phyloP scores from a whole-genome alignment of 331 rosid species.

The Quercus tomentella region DNA sequence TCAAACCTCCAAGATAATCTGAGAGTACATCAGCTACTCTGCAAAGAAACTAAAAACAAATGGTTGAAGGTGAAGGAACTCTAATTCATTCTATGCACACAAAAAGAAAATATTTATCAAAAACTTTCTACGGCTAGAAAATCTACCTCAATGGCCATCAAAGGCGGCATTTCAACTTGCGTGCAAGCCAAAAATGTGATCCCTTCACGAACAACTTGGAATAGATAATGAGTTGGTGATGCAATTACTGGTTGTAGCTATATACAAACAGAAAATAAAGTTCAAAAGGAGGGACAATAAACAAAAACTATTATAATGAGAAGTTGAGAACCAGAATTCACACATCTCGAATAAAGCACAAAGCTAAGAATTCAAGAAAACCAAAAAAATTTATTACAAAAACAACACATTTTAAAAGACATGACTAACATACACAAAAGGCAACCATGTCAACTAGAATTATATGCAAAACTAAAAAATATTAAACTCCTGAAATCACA shows the following conservation, averaged over 20 bases:
- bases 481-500: neutral
- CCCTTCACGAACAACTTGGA: constrained; percentile 87
- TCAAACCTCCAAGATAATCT: constrained; percentile 85
- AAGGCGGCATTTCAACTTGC: constrained; percentile 97
- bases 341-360: neutral
- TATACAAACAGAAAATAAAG: constrained; percentile 9
- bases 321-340: neutral
- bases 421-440: neutral
- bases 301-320: neutral
- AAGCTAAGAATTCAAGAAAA: neutral
- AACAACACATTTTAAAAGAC: neutral
- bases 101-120: neutral
- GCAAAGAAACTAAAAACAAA: constrained; percentile 77
- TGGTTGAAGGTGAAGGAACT: constrained; percentile 28
- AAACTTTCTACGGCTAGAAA: neutral
- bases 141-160: constrained; percentile 91
- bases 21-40: constrained; percentile 92
- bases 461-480: neutral
- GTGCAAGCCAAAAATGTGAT: constrained; percentile 93
- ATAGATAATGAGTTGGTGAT: constrained; percentile 96
- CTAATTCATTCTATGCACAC: neutral
- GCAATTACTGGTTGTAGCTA: constrained; percentile 89
- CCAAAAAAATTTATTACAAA: neutral
- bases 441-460: neutral
- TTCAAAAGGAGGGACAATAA: neutral